Base-by-base conservation (phyloP, 2,329 filamentous ascomycete genomes). In the Penicillium capsulatum region DNA sequence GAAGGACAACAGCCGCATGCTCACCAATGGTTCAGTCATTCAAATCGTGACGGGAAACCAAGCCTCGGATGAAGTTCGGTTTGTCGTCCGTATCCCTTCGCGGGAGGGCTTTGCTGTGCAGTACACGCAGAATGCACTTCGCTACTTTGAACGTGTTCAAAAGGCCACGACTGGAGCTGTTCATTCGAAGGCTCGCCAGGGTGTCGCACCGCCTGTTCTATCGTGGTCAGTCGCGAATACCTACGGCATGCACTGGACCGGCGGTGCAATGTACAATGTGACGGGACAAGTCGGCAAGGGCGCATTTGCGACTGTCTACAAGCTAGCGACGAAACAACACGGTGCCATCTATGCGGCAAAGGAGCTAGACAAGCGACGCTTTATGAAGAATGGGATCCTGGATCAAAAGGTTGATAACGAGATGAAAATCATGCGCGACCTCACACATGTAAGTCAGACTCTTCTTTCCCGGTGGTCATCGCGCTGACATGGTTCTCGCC, bases 401-500 rank as follows among this genome's bases (percentile, higher is more conserved):
- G 89, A 95, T 56, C 83, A 89, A 51, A 95, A 94, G 63, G 84
- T 97, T 10, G 87, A 96, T 59, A 96, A 94, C 55, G 92, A 98
- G 68, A 91, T 98, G 83, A 85, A 81, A 50, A 97, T 98, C 54
- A 97, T 98, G 88, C 81, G 84, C 56, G 77, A 75, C 38, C 77
- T 97, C 36, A 73, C 82, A 38, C 92, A 98, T 70, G 85, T 89
- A 70, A 75, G 84, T 47, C 5, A n/a, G 10, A 6, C 5, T 4
- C 5, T 4, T 28, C 26, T n/a, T 14, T 6, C 13, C n/a, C 11
- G 13, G 26, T 14, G 9, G 26, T 11, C 26, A 30, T 31, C n/a
- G 8, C 33, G 17, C 20, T 22, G 3, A n/a, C 17, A 30, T 43
- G 47, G 28, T 56, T 42, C 30, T 31, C 14, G 31, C 37, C 22